phyloP scores from a whole-genome alignment of 208 protist species.

The Trypanosoma boissoni region DNA sequence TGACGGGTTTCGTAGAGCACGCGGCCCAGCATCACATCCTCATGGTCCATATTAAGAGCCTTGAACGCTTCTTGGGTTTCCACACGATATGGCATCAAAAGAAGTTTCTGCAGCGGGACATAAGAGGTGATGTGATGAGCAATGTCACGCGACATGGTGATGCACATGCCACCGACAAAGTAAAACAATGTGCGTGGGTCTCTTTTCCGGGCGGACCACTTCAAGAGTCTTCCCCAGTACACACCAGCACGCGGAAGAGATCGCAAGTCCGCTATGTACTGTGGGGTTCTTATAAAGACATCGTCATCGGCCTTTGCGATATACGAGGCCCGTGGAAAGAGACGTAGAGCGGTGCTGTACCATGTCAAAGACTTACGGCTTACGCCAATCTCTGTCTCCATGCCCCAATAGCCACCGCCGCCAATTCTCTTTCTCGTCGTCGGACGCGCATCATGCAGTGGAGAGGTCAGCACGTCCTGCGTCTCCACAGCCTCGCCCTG shows the following conservation, averaged over 20 bases:
- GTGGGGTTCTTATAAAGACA: constrained; percentile 42
- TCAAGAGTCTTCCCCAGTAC: constrained; percentile 22
- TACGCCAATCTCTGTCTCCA: constrained; percentile 33
- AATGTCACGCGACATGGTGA: constrained; percentile 16
- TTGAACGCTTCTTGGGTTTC: no score
- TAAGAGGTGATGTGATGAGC: constrained; percentile 6
- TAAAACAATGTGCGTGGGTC: constrained; percentile 5
- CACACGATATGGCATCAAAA: neutral
- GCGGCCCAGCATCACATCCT: constrained; percentile 19
- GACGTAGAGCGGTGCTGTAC: constrained; percentile 33
- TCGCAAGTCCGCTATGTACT: constrained; percentile 38
- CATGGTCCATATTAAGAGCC: constrained; percentile 11
- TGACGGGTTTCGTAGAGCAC: constrained; percentile 16
- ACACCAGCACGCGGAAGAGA: constrained; percentile 9
- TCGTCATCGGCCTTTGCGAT: constrained; percentile 61
- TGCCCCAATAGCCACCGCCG: constrained; percentile 25
- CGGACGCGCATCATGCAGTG: constrained; percentile 30
- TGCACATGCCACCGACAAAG: constrained; percentile 23
- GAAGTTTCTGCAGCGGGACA: neutral
- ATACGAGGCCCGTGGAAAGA: constrained; percentile 30
- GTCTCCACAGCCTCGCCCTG: constrained; percentile 28
- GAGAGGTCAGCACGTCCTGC: constrained; percentile 28
- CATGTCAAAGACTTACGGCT: constrained; percentile 40
- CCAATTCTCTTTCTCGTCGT: constrained; percentile 29
- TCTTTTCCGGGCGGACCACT: constrained; percentile 2